A percentile compares a stretch with the other conserved stretches of the same genome.
phyloP scores from a whole-genome alignment of 495 filamentous ascomycete species.

The Talaromyces nanjingensis region DNA sequence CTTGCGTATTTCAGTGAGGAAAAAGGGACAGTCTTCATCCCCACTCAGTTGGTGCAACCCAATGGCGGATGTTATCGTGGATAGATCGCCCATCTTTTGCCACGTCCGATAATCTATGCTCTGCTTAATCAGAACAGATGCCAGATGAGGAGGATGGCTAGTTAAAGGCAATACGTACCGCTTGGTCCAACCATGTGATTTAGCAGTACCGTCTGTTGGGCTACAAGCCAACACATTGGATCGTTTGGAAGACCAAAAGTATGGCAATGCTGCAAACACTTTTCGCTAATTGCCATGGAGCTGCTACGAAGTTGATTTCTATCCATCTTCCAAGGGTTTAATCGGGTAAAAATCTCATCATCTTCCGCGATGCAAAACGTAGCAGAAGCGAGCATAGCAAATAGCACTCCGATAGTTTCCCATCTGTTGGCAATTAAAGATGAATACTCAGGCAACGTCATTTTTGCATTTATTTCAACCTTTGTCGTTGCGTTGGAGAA shows the following conservation, averaged over 20 bases:
- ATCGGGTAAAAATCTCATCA: conserved; percentile 9
- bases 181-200: not conserved
- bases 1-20: conserved; percentile 41
- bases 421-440: conserved; percentile 6
- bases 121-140: not conserved
- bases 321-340: conserved; percentile 8
- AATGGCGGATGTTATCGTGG: conserved; percentile 34
- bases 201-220: not conserved
- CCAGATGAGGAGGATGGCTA: not conserved
- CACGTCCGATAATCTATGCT: conserved; percentile 20
- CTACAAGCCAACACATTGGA: conserved; percentile 2
- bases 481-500: conserved; percentile 1
- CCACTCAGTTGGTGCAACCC: conserved; percentile 45
- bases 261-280: not conserved
- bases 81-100: conserved; percentile 21
- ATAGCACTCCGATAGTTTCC: conserved; percentile 11
- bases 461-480: not conserved
- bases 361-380: conserved; percentile 8
- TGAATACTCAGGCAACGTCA: conserved; percentile 9
- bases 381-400: conserved; percentile 4
- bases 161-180: not conserved
- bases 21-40: conserved; percentile 31
- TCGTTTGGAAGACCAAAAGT: not conserved
- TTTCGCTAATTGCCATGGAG: not conserved
- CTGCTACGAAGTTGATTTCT: not conserved